Conservation (phyloP, 768 basidiomycete species). For the Boletus bicolor region DNA sequence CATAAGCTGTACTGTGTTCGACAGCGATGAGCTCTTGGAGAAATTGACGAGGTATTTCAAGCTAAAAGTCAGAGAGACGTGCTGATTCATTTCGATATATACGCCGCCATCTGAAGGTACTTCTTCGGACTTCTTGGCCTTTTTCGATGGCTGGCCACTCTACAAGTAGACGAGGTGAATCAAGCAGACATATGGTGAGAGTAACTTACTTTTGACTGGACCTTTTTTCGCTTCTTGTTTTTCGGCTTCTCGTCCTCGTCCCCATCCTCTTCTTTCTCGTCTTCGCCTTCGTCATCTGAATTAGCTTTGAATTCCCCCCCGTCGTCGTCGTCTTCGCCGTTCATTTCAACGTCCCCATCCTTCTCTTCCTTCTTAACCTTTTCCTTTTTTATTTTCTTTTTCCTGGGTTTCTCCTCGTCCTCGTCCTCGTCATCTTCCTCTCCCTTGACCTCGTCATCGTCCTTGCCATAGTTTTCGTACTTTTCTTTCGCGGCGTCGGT, state of each 20-base stretch:
- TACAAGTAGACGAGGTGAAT: not conserved
- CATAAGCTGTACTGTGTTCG: conserved; percentile 72
- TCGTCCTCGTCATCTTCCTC: conserved; percentile 44
- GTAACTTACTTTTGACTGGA: conserved; percentile 43
- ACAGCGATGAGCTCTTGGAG: conserved; percentile 79
- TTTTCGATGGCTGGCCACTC: conserved; percentile 47
- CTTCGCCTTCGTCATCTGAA: conserved; percentile 46
- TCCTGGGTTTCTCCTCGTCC: conserved; percentile 26
- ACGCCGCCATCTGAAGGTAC: conserved; percentile 58
- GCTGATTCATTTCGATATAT: conserved; percentile 81
- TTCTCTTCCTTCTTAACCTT: conserved; percentile 40
- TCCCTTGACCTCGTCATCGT: conserved; percentile 39
- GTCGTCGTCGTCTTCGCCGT: conserved; percentile 46
- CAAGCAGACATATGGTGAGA: not conserved
- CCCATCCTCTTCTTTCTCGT: conserved; percentile 51
- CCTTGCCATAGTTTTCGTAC: conserved; percentile 41
- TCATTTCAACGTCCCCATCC: conserved; percentile 44
- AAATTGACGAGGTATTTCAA: conserved; percentile 98
- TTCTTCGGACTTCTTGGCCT: conserved; percentile 57
- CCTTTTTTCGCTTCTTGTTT: conserved; percentile 70
- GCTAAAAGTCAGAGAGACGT: conserved; percentile 91
- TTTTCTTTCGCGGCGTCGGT: conserved; percentile 49
- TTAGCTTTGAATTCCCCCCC: conserved; percentile 41
- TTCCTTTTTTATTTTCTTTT: conserved; percentile 35
- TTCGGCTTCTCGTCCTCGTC: conserved; percentile 48